These are phyloP conservation scores for Ormosia emarginata DNA, from an alignment of 306 rosid genomes.

Conservation along the genomic window DNA sequence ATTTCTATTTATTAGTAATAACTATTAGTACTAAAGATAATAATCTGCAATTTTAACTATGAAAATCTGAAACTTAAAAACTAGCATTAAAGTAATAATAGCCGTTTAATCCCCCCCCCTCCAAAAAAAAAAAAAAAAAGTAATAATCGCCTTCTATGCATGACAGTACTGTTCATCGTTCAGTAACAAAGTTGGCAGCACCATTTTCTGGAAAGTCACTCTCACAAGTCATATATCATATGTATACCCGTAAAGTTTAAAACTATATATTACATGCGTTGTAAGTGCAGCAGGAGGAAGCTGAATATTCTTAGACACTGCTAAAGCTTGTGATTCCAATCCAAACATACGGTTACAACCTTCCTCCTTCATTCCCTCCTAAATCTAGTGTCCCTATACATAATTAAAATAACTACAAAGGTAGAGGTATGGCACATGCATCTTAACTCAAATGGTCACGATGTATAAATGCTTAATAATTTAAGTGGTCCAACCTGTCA, in stretches of 20 bases:
- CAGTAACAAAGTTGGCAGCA: background rate
- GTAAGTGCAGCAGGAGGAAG: background rate
- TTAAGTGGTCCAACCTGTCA: conserved; percentile 6
- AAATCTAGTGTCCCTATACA: background rate
- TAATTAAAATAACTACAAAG: background rate
- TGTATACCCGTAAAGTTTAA: background rate
- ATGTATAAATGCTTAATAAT: background rate
- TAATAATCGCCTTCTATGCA: too few relatives aligned
- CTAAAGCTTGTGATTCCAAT: background rate
- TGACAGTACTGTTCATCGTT: too few relatives aligned
- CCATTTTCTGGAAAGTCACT: background rate
- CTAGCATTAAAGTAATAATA: too few relatives aligned
- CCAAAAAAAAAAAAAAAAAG: too few relatives aligned
- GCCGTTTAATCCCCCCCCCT: too few relatives aligned
- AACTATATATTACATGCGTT: background rate
- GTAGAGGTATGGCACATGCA: background rate
- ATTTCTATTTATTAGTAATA: too few relatives aligned
- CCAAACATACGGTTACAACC: background rate
- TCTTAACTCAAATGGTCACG: background rate
- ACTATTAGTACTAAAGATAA: too few relatives aligned
- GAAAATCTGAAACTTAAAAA: too few relatives aligned
- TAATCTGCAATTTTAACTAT: too few relatives aligned
- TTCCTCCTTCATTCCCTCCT: conserved; percentile 4
- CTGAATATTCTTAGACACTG: background rate
- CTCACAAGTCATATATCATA: background rate